These are phyloP conservation scores for Jamesozyma lodderae DNA, from an alignment of 805 yeast genomes.

Conservation along the genomic window DNA sequence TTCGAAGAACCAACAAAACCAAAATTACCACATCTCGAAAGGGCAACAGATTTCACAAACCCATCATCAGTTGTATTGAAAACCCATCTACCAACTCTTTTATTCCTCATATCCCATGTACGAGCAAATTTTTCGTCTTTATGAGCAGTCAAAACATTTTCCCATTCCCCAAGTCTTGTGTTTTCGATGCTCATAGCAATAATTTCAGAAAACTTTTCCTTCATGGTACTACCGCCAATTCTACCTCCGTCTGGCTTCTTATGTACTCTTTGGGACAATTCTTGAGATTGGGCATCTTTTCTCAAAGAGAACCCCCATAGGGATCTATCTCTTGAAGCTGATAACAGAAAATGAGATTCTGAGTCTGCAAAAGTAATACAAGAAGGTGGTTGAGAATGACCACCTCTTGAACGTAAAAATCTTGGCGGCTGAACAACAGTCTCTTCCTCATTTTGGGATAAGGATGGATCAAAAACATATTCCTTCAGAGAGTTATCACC, in stretches of 20 bases:
- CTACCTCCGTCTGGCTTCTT: constrained; percentile 39
- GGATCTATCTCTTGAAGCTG: constrained; percentile 79
- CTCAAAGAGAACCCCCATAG: constrained; percentile 89
- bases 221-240: constrained; percentile 49
- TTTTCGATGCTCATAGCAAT: constrained; percentile 60
- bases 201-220: constrained; percentile 72
- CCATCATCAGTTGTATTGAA: constrained; percentile 73
- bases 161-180: constrained; percentile 85
- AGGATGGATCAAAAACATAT: constrained; percentile 85
- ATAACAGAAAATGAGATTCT: constrained; percentile 71
- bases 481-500: constrained; percentile 86
- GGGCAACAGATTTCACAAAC: constrained; percentile 60
- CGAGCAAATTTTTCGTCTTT: constrained; percentile 75
- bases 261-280: constrained; percentile 68
- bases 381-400: constrained; percentile 90
- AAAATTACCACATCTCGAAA: constrained; percentile 93
- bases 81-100: constrained; percentile 68
- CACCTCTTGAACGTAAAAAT: constrained; percentile 86
- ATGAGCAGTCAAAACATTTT: constrained; percentile 82
- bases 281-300: constrained; percentile 94
- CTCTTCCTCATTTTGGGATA: constrained; percentile 42
- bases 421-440: constrained; percentile 83
- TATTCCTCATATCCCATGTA: constrained; percentile 78
- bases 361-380: constrained; percentile 67
- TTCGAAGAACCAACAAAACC: constrained; percentile 80